Conservation (phyloP, 805 yeast genomes). For the Jamesozyma gamospora region DNA sequence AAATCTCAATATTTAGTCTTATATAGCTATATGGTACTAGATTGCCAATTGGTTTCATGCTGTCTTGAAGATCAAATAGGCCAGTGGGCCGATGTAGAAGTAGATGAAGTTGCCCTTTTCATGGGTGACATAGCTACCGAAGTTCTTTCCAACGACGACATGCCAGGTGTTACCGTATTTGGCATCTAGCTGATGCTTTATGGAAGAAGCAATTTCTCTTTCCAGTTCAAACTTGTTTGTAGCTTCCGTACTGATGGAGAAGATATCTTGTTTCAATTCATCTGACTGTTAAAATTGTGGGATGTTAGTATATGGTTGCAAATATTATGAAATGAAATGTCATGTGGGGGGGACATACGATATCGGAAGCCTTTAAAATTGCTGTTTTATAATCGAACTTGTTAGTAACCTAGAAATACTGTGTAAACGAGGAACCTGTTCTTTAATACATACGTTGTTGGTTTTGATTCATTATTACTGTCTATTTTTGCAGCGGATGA, state of each 20-base stretch:
- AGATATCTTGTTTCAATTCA: constrained; percentile 22
- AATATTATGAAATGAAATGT: neutral
- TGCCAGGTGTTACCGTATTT: constrained; percentile 69
- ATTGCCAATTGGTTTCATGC: constrained; percentile 27
- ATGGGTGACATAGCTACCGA: constrained; percentile 73
- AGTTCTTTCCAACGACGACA: constrained; percentile 68
- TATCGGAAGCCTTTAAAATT: constrained; percentile 26
- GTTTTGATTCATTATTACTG: neutral
- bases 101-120: constrained; percentile 65
- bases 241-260: constrained; percentile 18
- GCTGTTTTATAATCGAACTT: constrained; percentile 8
- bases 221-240: constrained; percentile 17
- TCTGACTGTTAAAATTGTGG: constrained; percentile 13
- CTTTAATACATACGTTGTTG: constrained; percentile 1
- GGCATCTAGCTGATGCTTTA: constrained; percentile 57
- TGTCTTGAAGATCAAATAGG: constrained; percentile 61
- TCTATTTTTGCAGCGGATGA: too few species aligned
- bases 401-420: too few species aligned
- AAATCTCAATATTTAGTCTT: too few species aligned
- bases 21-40: too few species aligned
- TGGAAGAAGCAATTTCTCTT: constrained; percentile 49
- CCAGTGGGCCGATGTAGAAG: constrained; percentile 59
- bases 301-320: neutral
- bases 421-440: too few species aligned
- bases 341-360: constrained; percentile 18